Percentiles rank a stretch among this genome's conserved stretches.
These are phyloP conservation scores for Citrus reticulata DNA, from an alignment of 345 rosid species.

Conservation along the genomic window DNA sequence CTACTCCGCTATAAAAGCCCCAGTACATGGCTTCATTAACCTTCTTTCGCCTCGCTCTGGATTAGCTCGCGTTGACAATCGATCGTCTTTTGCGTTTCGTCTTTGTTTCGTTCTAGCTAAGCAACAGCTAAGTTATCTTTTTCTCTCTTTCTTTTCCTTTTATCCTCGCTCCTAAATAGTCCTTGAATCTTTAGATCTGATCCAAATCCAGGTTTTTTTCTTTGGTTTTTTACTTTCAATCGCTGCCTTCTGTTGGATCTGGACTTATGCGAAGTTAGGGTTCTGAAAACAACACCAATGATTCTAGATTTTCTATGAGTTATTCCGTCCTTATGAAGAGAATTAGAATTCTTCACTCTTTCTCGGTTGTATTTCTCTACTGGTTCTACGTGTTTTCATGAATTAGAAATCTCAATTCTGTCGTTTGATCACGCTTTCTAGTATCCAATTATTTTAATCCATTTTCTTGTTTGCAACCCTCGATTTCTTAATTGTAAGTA, in stretches of 20 bases:
- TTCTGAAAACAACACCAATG: constrained; percentile 29
- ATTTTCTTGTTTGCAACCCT: not conserved
- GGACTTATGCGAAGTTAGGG: constrained; percentile 9
- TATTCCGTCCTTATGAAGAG: constrained; percentile 58
- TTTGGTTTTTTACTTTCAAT: too few species aligned
- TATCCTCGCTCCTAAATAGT: not conserved
- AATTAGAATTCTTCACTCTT: constrained; percentile 75
- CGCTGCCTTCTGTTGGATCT: not conserved
- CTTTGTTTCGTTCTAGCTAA: not conserved
- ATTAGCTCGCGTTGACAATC: not conserved
- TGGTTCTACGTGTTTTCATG: constrained; percentile 86
- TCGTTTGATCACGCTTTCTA: not conserved
- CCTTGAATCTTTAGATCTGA: constrained; percentile 7
- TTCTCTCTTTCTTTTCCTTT: not conserved
- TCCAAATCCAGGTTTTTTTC: constrained; percentile 26
- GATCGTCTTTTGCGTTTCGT: not conserved
- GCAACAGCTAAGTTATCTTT: constrained; percentile 26
- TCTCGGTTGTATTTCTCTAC: constrained; percentile 90
- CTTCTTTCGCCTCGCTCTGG: constrained; percentile 30
- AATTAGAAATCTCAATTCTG: constrained; percentile 13
- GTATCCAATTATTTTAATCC: not conserved
- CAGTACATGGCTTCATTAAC: rapidly evolving
- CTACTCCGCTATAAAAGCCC: constrained; percentile 20
- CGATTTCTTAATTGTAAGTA: not conserved
- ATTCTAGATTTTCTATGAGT: constrained; percentile 53